Base-by-base conservation (phyloP, 805 yeast genomes). In the Peterozyma toletana region DNA sequence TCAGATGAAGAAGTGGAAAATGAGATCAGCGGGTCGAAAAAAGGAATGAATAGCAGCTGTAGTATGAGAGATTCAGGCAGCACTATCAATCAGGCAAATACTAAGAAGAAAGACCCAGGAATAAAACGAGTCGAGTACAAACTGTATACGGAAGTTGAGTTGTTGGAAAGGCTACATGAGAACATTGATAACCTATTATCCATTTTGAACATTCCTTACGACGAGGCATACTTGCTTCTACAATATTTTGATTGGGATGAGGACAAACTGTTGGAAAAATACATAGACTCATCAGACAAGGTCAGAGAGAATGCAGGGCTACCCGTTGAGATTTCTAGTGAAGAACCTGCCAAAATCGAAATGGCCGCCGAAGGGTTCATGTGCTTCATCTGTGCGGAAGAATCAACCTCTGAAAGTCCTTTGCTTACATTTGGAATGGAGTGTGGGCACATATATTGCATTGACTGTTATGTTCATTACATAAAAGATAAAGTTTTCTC, bases 321-420 rank as follows among this genome's bases (percentile, higher is more conserved):
- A 7, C 50, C 63, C 11, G 39, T 47, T 2, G 57, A 55, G 11
- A 65, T 62, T 4, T 73, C 75, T 7, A 40, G 71, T 18, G 34
- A 30, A 17, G 42, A 2, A 38, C 43, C 29, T 42, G 35, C 34
- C 41, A 44, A 36, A 49, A 41, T 35, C 45, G 50, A 4, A 31
- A 16, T 44, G 36, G 53, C 62, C 0, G 56, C 57, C 3, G 51
- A 41, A 3, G 61, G 55, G 11, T 76, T 69, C 49, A 48, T 58
- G 27, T 88, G 96, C 57, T 53, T 60, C 13, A 80, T 90, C n/a
- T 90, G 96, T 60, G 86, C 87, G 58, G 83, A 82, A 17, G 74
- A 73, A 0, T 67, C 65, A 27, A 55, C 56, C 0, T 48, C 48
- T 14, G 55, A 53, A 44, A 60, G 46, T 52, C 71, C 37, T 1